Percentiles rank a stretch among this genome's conserved stretches.
These are phyloP conservation scores for Dictyostelium intermedium DNA, from an alignment of 78 protist genomes.

Conservation along the genomic window DNA sequence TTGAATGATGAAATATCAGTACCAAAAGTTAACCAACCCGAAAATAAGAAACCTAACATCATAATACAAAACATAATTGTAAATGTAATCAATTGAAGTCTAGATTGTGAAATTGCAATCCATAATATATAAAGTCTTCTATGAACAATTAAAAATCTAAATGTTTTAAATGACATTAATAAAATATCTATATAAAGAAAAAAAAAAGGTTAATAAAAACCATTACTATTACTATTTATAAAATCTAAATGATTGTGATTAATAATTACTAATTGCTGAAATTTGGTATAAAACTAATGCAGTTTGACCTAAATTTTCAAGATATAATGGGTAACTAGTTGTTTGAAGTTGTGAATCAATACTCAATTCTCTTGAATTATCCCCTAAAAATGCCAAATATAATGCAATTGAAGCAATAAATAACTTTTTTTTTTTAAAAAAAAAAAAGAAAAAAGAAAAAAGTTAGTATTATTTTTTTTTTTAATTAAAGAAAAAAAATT, in stretches of 20 bases:
- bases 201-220: neutral
- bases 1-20: neutral
- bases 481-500: too few species aligned
- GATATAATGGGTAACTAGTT: neutral
- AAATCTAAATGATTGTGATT: neutral
- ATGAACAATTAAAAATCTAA: constrained; percentile 61
- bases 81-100: constrained; percentile 62
- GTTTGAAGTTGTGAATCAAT: neutral
- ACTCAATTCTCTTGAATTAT: neutral
- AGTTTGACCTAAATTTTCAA: constrained; percentile 58
- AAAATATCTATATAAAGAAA: constrained; percentile 21
- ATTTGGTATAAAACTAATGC: constrained; percentile 72
- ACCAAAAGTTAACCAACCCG: constrained; percentile 71
- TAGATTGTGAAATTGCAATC: constrained; percentile 63
- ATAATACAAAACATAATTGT: constrained; percentile 67
- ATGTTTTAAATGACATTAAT: constrained; percentile 72
- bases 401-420: constrained; percentile 41
- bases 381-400: constrained; percentile 53
- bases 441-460: neutral
- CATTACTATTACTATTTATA: neutral
- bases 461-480: neutral
- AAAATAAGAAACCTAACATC: constrained; percentile 58
- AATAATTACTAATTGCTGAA: constrained; percentile 38
- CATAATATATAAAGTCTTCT: constrained; percentile 61
- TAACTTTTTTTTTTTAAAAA: constrained; percentile 21